Conservation (phyloP, 1,139 yeast species). For the Protomyces inundatus region DNA sequence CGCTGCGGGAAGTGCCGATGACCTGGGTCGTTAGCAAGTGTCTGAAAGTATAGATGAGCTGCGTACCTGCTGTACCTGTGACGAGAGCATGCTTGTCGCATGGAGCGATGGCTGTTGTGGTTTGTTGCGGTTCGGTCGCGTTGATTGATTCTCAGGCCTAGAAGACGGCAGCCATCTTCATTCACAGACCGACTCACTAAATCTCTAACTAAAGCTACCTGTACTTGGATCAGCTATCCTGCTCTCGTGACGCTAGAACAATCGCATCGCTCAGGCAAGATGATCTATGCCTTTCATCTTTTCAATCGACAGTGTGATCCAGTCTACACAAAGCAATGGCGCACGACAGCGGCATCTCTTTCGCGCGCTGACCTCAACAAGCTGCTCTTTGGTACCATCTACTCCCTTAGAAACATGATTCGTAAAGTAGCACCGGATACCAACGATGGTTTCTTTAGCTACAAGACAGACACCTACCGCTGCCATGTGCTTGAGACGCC, state of each 20-base stretch:
- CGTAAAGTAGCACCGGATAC: conserved; percentile 50
- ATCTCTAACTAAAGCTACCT: neutral
- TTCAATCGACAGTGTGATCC: conserved; percentile 87
- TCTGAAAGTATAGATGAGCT: neutral
- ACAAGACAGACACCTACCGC: conserved; percentile 66
- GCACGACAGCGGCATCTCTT: neutral
- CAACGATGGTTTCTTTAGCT: conserved; percentile 47
- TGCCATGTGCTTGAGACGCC: conserved; percentile 78
- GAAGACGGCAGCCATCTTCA: neutral
- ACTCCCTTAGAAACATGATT: conserved; percentile 70
- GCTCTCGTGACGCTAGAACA: too few species aligned
- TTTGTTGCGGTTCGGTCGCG: too few species aligned
- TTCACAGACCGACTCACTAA: neutral
- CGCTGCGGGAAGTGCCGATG: conserved; percentile 17
- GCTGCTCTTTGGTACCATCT: conserved; percentile 79
- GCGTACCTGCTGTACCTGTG: neutral
- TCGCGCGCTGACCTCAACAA: conserved; percentile 42
- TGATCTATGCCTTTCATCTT: conserved; percentile 73
- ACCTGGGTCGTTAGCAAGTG: neutral
- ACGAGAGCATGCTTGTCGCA: neutral
- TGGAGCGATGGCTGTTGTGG: neutral
- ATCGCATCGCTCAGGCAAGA: neutral
- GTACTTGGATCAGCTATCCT: neutral
- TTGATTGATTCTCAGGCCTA: too few species aligned
- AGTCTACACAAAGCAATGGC: conserved; percentile 37